These are phyloP conservation scores for Mortierella sp. DNA, from an alignment of 371 early-diverging fungal species.

Conservation along the genomic window DNA sequence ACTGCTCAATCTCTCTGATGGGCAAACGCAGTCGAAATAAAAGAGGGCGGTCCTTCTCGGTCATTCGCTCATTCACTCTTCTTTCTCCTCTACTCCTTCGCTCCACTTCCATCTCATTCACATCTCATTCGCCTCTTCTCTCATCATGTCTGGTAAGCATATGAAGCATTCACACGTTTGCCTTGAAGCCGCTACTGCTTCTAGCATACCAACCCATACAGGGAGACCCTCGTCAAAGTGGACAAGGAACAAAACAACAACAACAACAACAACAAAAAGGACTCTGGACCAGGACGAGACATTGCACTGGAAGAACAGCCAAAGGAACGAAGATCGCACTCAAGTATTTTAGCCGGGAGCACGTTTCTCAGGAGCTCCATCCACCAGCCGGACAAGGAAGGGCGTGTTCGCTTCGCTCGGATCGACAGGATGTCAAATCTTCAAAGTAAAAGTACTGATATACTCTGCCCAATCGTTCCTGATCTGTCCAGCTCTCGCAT, in stretches of 20 bases:
- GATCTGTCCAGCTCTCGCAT: slow-evolving; percentile 51
- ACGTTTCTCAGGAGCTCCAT: neutral
- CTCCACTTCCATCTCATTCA: neutral
- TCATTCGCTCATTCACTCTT: slow-evolving; percentile 11
- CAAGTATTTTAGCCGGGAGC: neutral
- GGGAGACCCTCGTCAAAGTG: neutral
- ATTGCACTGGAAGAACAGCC: neutral
- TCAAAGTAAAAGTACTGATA: neutral
- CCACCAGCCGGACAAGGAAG: neutral
- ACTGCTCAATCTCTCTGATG: slow-evolving; percentile 30
- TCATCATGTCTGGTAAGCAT: slow-evolving; percentile 50
- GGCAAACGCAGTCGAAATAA: neutral
- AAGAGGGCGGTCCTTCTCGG: neutral
- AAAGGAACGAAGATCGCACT: neutral
- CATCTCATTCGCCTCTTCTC: neutral
- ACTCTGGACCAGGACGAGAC: neutral
- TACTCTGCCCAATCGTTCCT: neutral
- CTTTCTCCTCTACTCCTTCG: neutral
- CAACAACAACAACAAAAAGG: neutral
- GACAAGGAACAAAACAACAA: neutral
- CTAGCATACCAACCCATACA: neutral
- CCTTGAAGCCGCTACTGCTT: neutral
- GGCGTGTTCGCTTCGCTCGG: neutral
- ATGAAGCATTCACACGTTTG: neutral
- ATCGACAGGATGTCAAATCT: neutral